Evolutionary conservation across 345 rosid species (phyloP), one percentile per base, ranked within the genome.

Genomic region (Anacardium occidentale): DNA sequence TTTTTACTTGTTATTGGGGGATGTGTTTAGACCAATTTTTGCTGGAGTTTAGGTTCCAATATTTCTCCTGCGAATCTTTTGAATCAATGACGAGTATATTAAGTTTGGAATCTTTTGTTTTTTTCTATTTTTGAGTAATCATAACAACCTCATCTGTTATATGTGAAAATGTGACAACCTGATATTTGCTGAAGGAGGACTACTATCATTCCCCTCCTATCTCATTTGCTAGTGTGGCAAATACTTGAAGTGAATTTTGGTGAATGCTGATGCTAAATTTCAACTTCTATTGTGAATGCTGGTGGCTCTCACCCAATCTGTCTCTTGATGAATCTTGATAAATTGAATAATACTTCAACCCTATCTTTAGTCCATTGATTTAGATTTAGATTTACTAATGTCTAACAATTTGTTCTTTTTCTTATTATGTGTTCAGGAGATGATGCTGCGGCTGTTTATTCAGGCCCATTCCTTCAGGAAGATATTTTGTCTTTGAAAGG

Each of bases 401-500:
- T 5, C 2, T 14, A 13, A 34, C 26, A 2, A 54, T 29, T 65
- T 5, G n/a, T 54, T 44, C 24, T 52, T 24, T 29, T 22, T 29
- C 29, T 10, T 25, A 57, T 70, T 73, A 18, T 59, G 11, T 66
- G 75, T 65, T 68, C 81, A 88, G 97, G 76, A 61, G 84, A 76
- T 21, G 85, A 87, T 40, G 75, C 66, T 21, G 79, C 73, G 66
- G 80, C 81, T 75, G 69, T 74, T 52, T 77, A 70, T 67, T 77
- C 82, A 26, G 83, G 80, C 40, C 82, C 89, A 25, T 92, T 83
- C 78, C 98, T 90, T 47, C 81, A 52, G 42, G 97, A 92, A 72
- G 92, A 95, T 66, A 77, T 92, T 10, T 74, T 88, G 87, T 84
- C 89, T 65, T 79, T 92, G 88, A 89, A 91, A 81, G 96, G 86